Base-by-base conservation (phyloP, 1,284 basidiomycete genomes). In the Leccinum pallidistipes region DNA sequence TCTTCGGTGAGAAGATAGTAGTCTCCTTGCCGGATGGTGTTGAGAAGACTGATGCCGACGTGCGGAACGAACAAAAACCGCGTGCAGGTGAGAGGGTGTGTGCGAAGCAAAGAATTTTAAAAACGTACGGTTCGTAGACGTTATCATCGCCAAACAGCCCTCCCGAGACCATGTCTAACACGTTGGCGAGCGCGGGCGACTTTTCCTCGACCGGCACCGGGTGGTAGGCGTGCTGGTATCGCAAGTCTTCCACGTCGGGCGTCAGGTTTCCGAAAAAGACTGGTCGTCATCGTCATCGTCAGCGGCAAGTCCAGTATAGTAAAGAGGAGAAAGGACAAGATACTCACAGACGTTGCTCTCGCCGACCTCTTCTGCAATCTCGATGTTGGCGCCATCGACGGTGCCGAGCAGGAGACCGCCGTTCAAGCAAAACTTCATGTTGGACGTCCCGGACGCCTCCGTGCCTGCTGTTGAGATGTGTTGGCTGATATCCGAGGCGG, bases 401-500 rank as follows among this genome's bases (percentile, higher is more conserved):
- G 90, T 91, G 31, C 88, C 90, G 54, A 91, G 76, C 5, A 96
- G 80, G 53, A 97, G 78, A n/a, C 93, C 94, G 54, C 95, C 94
- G 69, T 95, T 95, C 54, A 94, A 72, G 70, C 88, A 89, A 79
- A 92, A 91, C 80, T 97, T 97, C 94, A 97, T 97, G 82, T 97
- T 96, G 40, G 91, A 91, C 21, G 91, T 92, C 34, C 90, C 90
- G 2, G 86, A 88, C n/a, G 88, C 88, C 73, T 97, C 95, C 1
- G 95, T 97, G 56, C 95, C 95, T 2, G 94, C 95, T 9, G 95
- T 97, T 36, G 90, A 94, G 76, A 97, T 97, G 76, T 97, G 95
- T 71, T 96, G 92, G 64, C 86, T 90, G 77, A 97, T 91, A 73
- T 97, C 94, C 18, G 90, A 90, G 6, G 95, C 92, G 16, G 95